phyloP scores from a whole-genome alignment of 2,329 filamentous ascomycete genomes.

The Aspergillus glaucus region DNA sequence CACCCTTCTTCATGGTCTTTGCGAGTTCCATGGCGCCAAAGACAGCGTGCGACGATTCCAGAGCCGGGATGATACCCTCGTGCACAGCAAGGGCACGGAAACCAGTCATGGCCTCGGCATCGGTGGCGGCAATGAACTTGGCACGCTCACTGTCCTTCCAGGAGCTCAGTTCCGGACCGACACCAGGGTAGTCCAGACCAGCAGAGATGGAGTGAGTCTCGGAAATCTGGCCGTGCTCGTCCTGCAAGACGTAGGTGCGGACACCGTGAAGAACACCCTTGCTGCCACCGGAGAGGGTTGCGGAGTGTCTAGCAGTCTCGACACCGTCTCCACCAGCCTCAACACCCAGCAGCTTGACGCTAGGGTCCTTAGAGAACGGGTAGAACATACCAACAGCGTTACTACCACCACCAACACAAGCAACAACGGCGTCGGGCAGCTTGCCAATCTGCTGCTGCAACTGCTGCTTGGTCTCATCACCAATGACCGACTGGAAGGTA shows the following conservation, averaged over 20 bases:
- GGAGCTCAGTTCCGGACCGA: constrained; percentile 81
- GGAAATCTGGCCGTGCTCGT: constrained; percentile 83
- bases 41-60: constrained; percentile 90
- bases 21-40: constrained; percentile 83
- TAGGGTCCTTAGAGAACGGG: constrained; percentile 79
- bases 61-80: constrained; percentile 93
- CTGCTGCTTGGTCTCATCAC: constrained; percentile 87
- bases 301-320: constrained; percentile 77
- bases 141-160: constrained; percentile 92
- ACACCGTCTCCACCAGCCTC: constrained; percentile 93
- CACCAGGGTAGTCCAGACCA: constrained; percentile 93
- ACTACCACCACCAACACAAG: constrained; percentile 90
- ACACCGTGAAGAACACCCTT: constrained; percentile 96
- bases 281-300: constrained; percentile 76
- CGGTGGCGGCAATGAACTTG: constrained; percentile 83
- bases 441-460: constrained; percentile 79
- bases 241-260: constrained; percentile 89
- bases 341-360: constrained; percentile 83
- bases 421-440: constrained; percentile 91
- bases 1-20: constrained; percentile 80
- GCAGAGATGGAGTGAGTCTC: constrained; percentile 97
- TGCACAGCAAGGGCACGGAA: constrained; percentile 80
- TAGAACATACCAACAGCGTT: constrained; percentile 99
- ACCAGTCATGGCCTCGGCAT: constrained; percentile 80
- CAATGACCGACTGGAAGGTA: constrained; percentile 95